Evolutionary conservation across 2,329 filamentous ascomycete species (phyloP).

Genomic region (Trichoderma sp.): DNA sequence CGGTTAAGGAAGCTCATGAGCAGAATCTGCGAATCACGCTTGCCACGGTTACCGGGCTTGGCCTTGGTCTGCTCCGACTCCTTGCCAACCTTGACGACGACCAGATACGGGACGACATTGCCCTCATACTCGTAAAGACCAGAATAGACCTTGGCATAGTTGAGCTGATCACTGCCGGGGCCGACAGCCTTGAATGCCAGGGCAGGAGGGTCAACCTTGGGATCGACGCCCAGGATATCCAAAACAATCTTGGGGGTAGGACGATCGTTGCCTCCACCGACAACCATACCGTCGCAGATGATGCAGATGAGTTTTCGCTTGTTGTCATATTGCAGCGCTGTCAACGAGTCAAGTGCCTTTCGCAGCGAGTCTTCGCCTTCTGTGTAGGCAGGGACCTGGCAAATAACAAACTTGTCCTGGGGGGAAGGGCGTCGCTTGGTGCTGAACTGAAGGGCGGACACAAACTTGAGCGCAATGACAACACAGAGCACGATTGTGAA

Average conservation of each 20-base stretch:
- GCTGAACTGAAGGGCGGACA: constrained; percentile 89
- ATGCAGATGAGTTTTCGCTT: constrained; percentile 96
- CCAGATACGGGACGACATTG: constrained; percentile 93
- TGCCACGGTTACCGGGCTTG: constrained; percentile 96
- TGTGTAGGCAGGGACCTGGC: constrained; percentile 95
- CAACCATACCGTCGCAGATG: constrained; percentile 95
- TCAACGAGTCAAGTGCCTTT: constrained; percentile 90
- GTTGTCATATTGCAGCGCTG: constrained; percentile 93
- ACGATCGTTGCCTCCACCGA: constrained; percentile 91
- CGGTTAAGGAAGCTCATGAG: constrained; percentile 98
- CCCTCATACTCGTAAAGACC: constrained; percentile 97
- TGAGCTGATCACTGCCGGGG: constrained; percentile 83
- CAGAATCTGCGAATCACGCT: constrained; percentile 95
- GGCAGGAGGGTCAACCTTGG: constrained; percentile 91
- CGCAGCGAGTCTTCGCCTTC: constrained; percentile 94
- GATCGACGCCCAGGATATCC: constrained; percentile 94
- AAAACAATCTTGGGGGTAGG: constrained; percentile 97
- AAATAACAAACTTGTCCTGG: constrained; percentile 98
- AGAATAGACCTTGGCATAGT: constrained; percentile 98
- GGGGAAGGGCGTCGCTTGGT: constrained; percentile 84
- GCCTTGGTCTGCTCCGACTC: constrained; percentile 87
- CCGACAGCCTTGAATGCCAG: constrained; percentile 93
- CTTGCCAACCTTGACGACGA: constrained; percentile 95
- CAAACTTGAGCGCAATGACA: constrained; percentile 83
- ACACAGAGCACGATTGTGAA: constrained; percentile 81